These are phyloP conservation scores for Aspergillus costaricaensis DNA, from an alignment of 2,329 filamentous ascomycete genomes.

Conservation along the genomic window DNA sequence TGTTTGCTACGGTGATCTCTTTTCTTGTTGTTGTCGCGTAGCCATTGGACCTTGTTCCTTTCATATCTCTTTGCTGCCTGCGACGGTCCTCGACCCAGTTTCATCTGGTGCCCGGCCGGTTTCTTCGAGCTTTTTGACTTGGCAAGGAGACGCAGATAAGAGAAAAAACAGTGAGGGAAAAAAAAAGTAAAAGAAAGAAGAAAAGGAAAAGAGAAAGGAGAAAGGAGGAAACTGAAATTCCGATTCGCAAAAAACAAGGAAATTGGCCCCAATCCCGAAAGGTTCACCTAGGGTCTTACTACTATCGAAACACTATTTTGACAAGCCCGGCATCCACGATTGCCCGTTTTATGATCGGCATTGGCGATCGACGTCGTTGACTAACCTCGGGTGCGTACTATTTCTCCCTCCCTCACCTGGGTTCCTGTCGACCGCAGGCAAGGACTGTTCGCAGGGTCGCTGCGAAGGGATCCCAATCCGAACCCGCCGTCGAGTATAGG, in stretches of 20 bases:
- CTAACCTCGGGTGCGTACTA: constrained; percentile 22
- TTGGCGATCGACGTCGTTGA: constrained; percentile 20
- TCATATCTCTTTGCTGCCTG: neutral
- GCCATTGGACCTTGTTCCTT: constrained; percentile 6
- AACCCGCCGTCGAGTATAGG: constrained; percentile 21
- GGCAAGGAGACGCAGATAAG: neutral
- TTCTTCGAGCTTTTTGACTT: neutral
- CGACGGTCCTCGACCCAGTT: neutral
- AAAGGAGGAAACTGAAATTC: neutral
- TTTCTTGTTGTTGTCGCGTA: constrained; percentile 7
- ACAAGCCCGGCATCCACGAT: constrained; percentile 6
- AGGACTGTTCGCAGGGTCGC: constrained; percentile 24
- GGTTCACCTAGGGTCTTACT: neutral
- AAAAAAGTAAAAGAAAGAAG: neutral
- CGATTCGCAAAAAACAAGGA: neutral
- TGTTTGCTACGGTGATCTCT: constrained; percentile 10
- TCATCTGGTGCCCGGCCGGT: neutral
- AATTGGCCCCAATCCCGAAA: neutral
- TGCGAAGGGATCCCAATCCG: constrained; percentile 20
- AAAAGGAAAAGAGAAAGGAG: neutral
- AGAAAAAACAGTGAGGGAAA: neutral
- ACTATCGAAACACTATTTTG: constrained; percentile 16
- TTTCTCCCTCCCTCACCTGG: constrained; percentile 20
- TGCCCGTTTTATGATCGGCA: constrained; percentile 20
- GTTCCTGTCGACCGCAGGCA: constrained; percentile 22